Conservation (phyloP, 192 early-diverging fungal genomes). For the Coemansia pectinata region DNA sequence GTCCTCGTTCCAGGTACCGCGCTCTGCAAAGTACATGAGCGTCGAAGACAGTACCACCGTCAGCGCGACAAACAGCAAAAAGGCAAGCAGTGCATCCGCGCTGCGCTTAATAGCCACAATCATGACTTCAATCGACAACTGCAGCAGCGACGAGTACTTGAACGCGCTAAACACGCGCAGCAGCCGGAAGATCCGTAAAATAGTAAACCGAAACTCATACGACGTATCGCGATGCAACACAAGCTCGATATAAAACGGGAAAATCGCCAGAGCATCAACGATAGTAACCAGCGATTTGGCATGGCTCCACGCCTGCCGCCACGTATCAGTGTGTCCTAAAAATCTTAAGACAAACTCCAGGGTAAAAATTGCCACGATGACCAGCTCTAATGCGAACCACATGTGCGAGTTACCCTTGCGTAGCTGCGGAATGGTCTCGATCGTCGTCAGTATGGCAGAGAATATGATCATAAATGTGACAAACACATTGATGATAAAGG, state of each 20-base stretch:
- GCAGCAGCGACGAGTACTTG: constrained; percentile 77
- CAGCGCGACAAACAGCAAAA: constrained; percentile 73
- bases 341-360: constrained; percentile 70
- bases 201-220: constrained; percentile 82
- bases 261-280: constrained; percentile 74
- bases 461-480: constrained; percentile 74
- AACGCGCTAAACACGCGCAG: constrained; percentile 79
- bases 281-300: constrained; percentile 54
- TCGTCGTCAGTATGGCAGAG: constrained; percentile 70
- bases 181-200: constrained; percentile 72
- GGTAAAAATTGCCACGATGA: constrained; percentile 73
- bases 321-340: constrained; percentile 70
- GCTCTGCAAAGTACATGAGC: constrained; percentile 79
- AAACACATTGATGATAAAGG: constrained; percentile 72
- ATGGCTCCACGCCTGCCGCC: constrained; percentile 60
- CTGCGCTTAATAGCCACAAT: constrained; percentile 75
- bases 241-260: constrained; percentile 80
- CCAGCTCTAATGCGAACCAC: constrained; percentile 68
- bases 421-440: constrained; percentile 80
- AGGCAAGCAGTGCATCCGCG: constrained; percentile 70
- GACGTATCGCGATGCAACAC: constrained; percentile 66
- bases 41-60: constrained; percentile 73
- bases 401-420: constrained; percentile 52
- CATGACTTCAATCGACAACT: constrained; percentile 84
- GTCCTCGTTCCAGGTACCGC: constrained; percentile 72